Evolutionary conservation across 768 basidiomycete genomes (phyloP), one percentile per base, ranked within the genome.

Genomic region (Xanthoconium stramineum): DNA sequence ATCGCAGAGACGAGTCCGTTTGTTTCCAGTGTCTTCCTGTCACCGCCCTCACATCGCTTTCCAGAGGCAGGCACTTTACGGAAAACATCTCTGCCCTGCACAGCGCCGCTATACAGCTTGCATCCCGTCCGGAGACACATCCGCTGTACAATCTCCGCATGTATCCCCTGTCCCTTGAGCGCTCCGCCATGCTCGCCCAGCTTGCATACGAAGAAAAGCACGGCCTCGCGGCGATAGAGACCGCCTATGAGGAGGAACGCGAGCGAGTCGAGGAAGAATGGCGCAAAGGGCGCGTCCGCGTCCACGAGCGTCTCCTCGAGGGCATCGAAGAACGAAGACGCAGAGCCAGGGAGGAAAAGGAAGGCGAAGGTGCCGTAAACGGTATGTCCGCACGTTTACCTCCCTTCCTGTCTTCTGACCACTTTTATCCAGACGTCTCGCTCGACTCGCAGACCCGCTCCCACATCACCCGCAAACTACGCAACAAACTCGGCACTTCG

Each of bases 301-400:
- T 93, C 17, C 76, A 88, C 9, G 89, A 92, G 63, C 78, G 91
- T 15, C 75, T 94, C 32, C 70, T 92, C 15, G 91, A 93, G 64
- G 89, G 91, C 30, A 88, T 94, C 60, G 91, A 92, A 69, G 91
- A 94, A 65, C 78, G 91, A 32, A 72, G 91, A 53, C 77, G 84
- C 61, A 75, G 88, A 56, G 91, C 91, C 30, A 76, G 91, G 50
- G 91, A 94, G 59, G 91, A 94, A 75, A 93, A 92, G 67, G 91
- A 93, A 57, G 89, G 90, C 58, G 91, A 94, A 62, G 90, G 88
- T n/a, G 85, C 83, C 15, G 78, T 82, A 40, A 85, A 84, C 51
- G 87, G 83, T 85, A 47, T 53, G 81, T 75, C 51, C 38, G 28
- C 47, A 49, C 36, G 39, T 46, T 28, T 38, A 32, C 46, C 20